phyloP scores from a whole-genome alignment of 352 stramenopile genomes.

The Globisporangium paroecandrum region DNA sequence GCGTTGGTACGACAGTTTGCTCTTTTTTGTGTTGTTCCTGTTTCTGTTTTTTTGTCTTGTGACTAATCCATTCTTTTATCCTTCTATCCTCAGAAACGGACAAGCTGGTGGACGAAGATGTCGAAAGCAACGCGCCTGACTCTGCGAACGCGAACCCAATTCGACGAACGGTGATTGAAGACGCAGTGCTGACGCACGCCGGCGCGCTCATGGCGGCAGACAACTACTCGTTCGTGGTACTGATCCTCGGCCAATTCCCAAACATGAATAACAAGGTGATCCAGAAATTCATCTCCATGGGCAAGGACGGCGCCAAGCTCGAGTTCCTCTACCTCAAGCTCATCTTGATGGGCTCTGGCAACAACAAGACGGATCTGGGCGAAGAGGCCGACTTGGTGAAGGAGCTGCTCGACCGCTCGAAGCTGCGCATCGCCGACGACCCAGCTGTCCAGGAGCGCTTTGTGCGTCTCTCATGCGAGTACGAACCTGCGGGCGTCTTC shows the following conservation, averaged over 20 bases:
- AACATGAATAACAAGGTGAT: conserved; percentile 86
- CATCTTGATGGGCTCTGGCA: conserved; percentile 60
- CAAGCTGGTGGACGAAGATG: conserved; percentile 43
- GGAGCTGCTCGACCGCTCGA: conserved; percentile 77
- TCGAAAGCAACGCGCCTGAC: conserved; percentile 22
- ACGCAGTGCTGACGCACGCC: conserved; percentile 70
- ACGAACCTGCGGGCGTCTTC: conserved; percentile 72
- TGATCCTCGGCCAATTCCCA: conserved; percentile 84
- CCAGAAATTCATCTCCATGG: conserved; percentile 78
- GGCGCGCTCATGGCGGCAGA: conserved; percentile 88
- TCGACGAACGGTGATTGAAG: conserved; percentile 69
- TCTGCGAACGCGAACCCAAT: conserved; percentile 24
- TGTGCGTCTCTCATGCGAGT: conserved; percentile 75
- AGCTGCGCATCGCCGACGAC: conserved; percentile 78
- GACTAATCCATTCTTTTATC: background rate
- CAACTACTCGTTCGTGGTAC: conserved; percentile 81
- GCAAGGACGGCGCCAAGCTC: conserved; percentile 68
- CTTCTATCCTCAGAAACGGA: conserved; percentile 29
- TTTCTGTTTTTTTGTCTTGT: background rate
- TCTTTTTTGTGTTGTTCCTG: background rate
- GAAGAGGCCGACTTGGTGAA: conserved; percentile 78
- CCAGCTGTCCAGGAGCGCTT: conserved; percentile 82
- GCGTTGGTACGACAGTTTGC: conserved; percentile 24
- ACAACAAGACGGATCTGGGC: conserved; percentile 45
- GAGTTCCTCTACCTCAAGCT: conserved; percentile 83